Evolutionary conservation across 345 rosid species (phyloP), one percentile per base, ranked within the genome.

Genomic region (Ceriops decandra): DNA sequence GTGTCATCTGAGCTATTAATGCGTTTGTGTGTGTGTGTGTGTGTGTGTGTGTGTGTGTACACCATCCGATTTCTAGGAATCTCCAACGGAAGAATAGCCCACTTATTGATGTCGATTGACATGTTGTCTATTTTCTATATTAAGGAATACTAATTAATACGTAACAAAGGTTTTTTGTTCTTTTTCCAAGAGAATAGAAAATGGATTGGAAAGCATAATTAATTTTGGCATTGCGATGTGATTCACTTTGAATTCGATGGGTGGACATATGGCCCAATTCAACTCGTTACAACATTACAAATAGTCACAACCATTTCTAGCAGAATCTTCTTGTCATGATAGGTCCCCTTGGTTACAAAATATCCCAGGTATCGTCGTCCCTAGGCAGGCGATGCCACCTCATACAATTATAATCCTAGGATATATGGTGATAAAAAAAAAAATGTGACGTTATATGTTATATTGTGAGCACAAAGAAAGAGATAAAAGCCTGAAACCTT

Each of bases 121-220:
- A 22, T 57, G 64, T 21, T 58, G 38, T 30, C 3, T 16, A 60
- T 31, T 64, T 69, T 62, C 58, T 58, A 69, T 26, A 60, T 49
- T 6, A 30, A 56, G 64, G n/a, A 52, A 20, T 20, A 22, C 7
- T 35, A 51, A 35, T 38, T 60, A 63, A 8, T 54, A 49, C 38
- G 9, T 22, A 24, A 30, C 36, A 69, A 64, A 64, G 66, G n/a
- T 6, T 7, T 24, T 22, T 65, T 57, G 64, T 75, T 63, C 8
- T 66, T 53, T 68, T 66, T 27, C 59, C 57, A 5, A 19, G 46
- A 20, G 27, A 60, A 6, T 2, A 38, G 49, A 66, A 38, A 72
- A 49, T 27, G 21, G 57, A 68, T 67, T 35, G 58, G 30, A 61
- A 57, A 69, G 24, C 57, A 65, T 6, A 47, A 72, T 76, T 66